These are phyloP conservation scores for Theobroma cacao DNA, from an alignment of 345 rosid genomes.

Conservation along the genomic window DNA sequence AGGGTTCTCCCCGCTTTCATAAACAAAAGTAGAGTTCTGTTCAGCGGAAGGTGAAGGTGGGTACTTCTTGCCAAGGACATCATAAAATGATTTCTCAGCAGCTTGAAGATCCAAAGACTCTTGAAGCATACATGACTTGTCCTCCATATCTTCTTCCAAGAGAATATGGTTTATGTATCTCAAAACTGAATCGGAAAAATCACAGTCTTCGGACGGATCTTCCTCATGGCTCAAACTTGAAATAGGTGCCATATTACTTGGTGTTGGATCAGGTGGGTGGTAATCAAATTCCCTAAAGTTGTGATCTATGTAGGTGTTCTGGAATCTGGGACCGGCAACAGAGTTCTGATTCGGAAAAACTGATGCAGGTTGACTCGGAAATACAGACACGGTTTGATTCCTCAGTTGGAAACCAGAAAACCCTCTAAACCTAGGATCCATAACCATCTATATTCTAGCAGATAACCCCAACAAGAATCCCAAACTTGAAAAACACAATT, in stretches of 20 bases:
- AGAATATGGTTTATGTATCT: constrained; percentile 82
- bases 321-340: constrained; percentile 36
- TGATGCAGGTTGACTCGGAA: constrained; percentile 33
- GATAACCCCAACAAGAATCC: neutral
- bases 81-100: constrained; percentile 89
- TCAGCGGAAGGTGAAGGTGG: constrained; percentile 94
- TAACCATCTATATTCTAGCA: constrained; percentile 27
- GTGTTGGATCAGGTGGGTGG: constrained; percentile 22
- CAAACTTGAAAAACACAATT: neutral
- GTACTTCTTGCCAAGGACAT: constrained; percentile 80
- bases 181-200: constrained; percentile 81
- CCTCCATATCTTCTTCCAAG: constrained; percentile 88
- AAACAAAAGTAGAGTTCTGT: constrained; percentile 17
- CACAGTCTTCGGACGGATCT: constrained; percentile 58
- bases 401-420: constrained; percentile 18
- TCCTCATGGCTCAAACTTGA: constrained; percentile 34
- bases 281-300: constrained; percentile 32
- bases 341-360: constrained; percentile 38
- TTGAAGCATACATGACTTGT: constrained; percentile 73
- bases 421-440: constrained; percentile 52
- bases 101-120: constrained; percentile 85
- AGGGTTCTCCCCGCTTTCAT: constrained; percentile 19
- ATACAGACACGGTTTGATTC: neutral
- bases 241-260: constrained; percentile 6
- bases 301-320: constrained; percentile 22